A percentile compares a stretch with the other conserved stretches of the same genome.
Conservation (phyloP, 2,329 filamentous ascomycete species). For the Scedosporium minutisporum region DNA sequence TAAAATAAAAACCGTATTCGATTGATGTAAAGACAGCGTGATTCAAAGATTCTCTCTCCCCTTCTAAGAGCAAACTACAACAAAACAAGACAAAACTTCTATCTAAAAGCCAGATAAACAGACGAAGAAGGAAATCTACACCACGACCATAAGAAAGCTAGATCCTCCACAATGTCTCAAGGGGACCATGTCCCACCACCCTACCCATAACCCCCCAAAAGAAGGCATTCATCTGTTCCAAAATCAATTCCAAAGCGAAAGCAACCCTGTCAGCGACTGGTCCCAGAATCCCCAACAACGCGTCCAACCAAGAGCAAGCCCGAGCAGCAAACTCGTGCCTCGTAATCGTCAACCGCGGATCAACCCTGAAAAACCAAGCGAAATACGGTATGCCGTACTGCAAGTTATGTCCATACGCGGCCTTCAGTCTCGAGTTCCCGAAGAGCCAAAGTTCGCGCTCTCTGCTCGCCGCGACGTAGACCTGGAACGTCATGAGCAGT, state of each 20-base stretch:
- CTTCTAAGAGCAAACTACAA: background rate
- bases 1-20: background rate
- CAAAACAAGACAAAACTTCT: background rate
- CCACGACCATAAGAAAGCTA: no score
- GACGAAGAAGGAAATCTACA: no score
- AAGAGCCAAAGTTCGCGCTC: constrained; percentile 20
- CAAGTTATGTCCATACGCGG: background rate
- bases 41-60: no score
- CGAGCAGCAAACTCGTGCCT: background rate
- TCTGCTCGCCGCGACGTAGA: constrained; percentile 10
- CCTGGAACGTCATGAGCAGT: constrained; percentile 11
- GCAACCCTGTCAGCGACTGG: background rate
- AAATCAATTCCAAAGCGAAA: background rate
- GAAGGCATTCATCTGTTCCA: background rate
- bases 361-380: background rate
- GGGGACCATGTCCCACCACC: background rate
- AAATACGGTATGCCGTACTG: background rate
- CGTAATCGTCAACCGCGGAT: constrained; percentile 3
- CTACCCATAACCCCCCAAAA: background rate
- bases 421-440: constrained; percentile 15
- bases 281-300: background rate
- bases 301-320: background rate
- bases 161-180: background rate
- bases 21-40: background rate
- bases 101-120: no score